phyloP scores from a whole-genome alignment of 2,329 filamentous ascomycete species.

The Fusarium napiforme region DNA sequence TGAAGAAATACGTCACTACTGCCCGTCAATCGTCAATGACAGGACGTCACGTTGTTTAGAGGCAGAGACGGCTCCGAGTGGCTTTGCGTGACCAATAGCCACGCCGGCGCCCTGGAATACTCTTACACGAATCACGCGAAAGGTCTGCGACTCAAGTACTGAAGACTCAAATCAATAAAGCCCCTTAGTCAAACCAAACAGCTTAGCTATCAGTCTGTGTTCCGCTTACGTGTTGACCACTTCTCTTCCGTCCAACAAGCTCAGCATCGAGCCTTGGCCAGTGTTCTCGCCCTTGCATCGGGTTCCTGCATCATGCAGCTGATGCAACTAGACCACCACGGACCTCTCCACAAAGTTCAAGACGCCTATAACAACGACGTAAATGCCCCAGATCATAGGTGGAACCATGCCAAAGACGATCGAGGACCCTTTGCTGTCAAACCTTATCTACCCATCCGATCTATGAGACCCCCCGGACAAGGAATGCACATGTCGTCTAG shows the following conservation, averaged over 20 bases:
- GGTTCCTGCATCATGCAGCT: conserved; percentile 24
- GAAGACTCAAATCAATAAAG: not conserved
- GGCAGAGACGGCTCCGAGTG: not conserved
- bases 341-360: not conserved
- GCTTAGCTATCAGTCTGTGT: too few species aligned
- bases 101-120: not conserved
- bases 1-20: conserved; percentile 1
- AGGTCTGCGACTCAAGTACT: too few species aligned
- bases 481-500: conserved; percentile 25
- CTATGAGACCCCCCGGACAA: not conserved
- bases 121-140: not conserved
- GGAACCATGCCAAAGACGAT: conserved; percentile 1
- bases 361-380: not conserved
- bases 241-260: not conserved
- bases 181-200: rapidly evolving
- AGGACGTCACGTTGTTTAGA: not conserved
- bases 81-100: not conserved
- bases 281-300: not conserved
- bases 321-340: not conserved
- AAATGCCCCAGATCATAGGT: not conserved
- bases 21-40: not conserved
- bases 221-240: too few species aligned
- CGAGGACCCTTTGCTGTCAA: not conserved
- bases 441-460: conserved; percentile 5
- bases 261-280: not conserved